These are phyloP conservation scores for Monosporascus cannonballus DNA, from an alignment of 2,329 filamentous ascomycete species.

Conservation along the genomic window DNA sequence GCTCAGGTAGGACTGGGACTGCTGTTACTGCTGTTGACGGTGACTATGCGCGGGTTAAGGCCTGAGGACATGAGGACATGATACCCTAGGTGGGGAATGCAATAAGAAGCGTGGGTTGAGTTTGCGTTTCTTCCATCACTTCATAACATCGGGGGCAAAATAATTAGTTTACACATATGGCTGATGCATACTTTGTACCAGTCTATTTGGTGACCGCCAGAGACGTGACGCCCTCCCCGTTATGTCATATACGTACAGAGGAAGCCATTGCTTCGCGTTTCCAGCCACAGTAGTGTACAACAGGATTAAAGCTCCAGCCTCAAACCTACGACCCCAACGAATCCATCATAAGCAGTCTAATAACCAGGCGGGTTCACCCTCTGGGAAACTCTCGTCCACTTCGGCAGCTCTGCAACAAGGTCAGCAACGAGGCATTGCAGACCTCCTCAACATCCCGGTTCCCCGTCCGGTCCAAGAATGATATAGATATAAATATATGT, in stretches of 20 bases:
- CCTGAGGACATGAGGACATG: not conserved
- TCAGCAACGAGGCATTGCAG: conserved; percentile 4
- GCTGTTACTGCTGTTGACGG: too few relatives aligned
- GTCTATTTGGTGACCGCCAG: not conserved
- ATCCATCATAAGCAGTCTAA: conserved; percentile 37
- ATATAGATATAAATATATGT: not conserved
- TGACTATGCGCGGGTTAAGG: too few relatives aligned
- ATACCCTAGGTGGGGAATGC: not conserved
- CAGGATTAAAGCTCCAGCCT: not conserved
- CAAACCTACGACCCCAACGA: not conserved
- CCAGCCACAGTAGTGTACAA: conserved; percentile 17
- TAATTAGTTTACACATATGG: not conserved
- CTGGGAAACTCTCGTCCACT: conserved; percentile 96
- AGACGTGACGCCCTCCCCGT: not conserved
- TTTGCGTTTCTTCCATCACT: not conserved
- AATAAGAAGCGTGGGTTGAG: not conserved
- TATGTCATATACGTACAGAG: conserved; percentile 3
- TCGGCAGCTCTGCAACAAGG: conserved; percentile 59
- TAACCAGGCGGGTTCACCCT: conserved; percentile 92
- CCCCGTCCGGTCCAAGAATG: too few relatives aligned
- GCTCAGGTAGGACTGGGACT: conserved; percentile 36
- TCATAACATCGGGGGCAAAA: not conserved
- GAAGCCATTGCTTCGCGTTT: conserved; percentile 1
- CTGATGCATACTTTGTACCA: not conserved
- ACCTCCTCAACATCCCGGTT: not conserved